Conservation (phyloP, 2,329 filamentous ascomycete species). For the Talaromyces verruculosus region DNA sequence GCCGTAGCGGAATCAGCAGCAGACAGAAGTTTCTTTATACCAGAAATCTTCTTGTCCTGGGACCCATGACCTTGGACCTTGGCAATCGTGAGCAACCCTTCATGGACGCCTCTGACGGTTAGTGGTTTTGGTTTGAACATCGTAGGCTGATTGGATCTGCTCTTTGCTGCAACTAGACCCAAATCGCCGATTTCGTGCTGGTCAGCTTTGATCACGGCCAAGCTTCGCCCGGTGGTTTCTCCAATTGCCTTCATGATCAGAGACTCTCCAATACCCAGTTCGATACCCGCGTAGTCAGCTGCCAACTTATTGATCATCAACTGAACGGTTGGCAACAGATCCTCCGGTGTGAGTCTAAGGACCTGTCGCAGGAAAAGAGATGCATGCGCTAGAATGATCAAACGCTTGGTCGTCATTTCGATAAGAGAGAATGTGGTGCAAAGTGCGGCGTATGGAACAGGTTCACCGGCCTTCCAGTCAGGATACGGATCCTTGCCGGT, state of each 20-base stretch:
- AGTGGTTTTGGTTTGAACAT: conserved; percentile 97
- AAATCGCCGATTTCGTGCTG: conserved; percentile 96
- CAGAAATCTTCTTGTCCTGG: conserved; percentile 85
- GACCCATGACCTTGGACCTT: conserved; percentile 82
- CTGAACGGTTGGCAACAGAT: conserved; percentile 82
- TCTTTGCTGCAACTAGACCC: conserved; percentile 92
- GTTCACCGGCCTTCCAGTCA: conserved; percentile 85
- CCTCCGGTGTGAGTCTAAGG: conserved; percentile 81
- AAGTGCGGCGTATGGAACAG: conserved; percentile 90
- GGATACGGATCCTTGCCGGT: conserved; percentile 79
- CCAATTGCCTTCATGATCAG: conserved; percentile 98
- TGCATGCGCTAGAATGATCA: conserved; percentile 86
- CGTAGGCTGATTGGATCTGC: conserved; percentile 88
- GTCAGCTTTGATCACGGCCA: conserved; percentile 88
- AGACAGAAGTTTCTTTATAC: conserved; percentile 95
- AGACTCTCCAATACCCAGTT: conserved; percentile 97
- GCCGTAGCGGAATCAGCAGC: conserved; percentile 73
- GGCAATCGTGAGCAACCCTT: conserved; percentile 84
- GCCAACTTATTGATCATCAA: conserved; percentile 98
- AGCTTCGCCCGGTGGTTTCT: conserved; percentile 83
- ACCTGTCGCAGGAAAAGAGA: conserved; percentile 90
- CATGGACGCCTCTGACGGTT: conserved; percentile 81
- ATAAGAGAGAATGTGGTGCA: conserved; percentile 93
- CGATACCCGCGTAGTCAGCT: conserved; percentile 92
- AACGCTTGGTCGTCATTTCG: conserved; percentile 88